phyloP scores from a whole-genome alignment of 1,284 basidiomycete species.

The Ceratobasidium papillatum region DNA sequence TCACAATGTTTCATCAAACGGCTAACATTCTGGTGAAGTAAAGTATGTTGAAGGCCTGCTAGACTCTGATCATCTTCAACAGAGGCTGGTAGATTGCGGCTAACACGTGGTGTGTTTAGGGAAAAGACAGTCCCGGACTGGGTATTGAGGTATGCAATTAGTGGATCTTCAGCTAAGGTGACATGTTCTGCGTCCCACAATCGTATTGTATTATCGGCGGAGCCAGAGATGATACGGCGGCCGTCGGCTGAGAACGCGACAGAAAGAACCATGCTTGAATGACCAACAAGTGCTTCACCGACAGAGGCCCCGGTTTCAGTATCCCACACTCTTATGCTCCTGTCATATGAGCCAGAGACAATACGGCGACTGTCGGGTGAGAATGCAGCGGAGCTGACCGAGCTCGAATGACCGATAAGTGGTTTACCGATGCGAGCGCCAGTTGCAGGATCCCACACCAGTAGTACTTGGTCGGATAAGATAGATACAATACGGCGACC shows the following conservation, averaged over 20 bases:
- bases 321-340: constrained; percentile 29
- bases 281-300: not conserved
- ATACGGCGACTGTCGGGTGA: constrained; percentile 10
- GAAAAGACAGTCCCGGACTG: too few relatives aligned
- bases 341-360: constrained; percentile 17
- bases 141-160: too few relatives aligned
- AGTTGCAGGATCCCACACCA: not conserved
- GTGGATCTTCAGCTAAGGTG: too few relatives aligned
- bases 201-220: too few relatives aligned
- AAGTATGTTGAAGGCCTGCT: too few relatives aligned
- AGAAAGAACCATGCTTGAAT: not conserved
- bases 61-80: too few relatives aligned
- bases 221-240: too few relatives aligned
- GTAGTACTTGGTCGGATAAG: not conserved
- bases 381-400: constrained; percentile 20
- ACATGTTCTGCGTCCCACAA: too few relatives aligned
- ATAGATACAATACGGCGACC: constrained; percentile 3
- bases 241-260: too few relatives aligned
- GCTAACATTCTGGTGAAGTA: not conserved
- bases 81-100: too few relatives aligned
- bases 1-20: not conserved
- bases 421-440: too few relatives aligned
- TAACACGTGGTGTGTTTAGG: too few relatives aligned
- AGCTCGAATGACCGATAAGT: not conserved
- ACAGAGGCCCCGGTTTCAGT: not conserved